phyloP scores from a whole-genome alignment of 768 basidiomycete genomes.

The Mycena capillaripes region DNA sequence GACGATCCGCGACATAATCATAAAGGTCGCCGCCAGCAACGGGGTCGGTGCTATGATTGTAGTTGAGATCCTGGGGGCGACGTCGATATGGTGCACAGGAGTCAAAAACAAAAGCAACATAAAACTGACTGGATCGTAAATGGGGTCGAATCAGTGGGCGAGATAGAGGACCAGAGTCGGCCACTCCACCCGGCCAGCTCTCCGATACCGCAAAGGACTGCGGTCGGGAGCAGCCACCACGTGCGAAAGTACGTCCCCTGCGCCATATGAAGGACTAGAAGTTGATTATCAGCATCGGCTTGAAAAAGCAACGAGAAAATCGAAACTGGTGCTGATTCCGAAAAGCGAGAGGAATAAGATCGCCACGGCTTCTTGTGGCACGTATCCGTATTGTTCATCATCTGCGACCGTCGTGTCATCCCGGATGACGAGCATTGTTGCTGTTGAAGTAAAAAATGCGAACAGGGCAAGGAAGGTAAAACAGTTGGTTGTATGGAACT shows the following conservation, averaged over 20 bases:
- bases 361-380: background rate
- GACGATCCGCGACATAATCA: conserved; percentile 45
- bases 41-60: conserved; percentile 71
- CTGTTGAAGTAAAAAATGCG: background rate
- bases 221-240: conserved; percentile 70
- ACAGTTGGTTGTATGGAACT: too few species aligned
- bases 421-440: background rate
- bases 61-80: conserved; percentile 49
- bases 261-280: conserved; percentile 59
- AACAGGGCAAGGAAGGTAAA: too few species aligned
- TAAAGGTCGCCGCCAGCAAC: conserved; percentile 68
- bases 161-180: conserved; percentile 64
- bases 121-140: conserved; percentile 57
- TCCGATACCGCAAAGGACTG: conserved; percentile 58
- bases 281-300: background rate
- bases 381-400: conserved; percentile 17
- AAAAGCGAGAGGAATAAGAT: conserved; percentile 44
- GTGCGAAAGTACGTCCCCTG: conserved; percentile 59
- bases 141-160: conserved; percentile 38
- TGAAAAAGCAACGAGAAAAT: background rate
- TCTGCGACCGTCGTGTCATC: background rate
- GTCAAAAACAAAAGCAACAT: background rate
- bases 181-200: conserved; percentile 68
- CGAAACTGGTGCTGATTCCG: conserved; percentile 54
- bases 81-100: background rate